phyloP scores from a whole-genome alignment of 2,329 filamentous ascomycete genomes.

The Periconia macrospinosa region DNA sequence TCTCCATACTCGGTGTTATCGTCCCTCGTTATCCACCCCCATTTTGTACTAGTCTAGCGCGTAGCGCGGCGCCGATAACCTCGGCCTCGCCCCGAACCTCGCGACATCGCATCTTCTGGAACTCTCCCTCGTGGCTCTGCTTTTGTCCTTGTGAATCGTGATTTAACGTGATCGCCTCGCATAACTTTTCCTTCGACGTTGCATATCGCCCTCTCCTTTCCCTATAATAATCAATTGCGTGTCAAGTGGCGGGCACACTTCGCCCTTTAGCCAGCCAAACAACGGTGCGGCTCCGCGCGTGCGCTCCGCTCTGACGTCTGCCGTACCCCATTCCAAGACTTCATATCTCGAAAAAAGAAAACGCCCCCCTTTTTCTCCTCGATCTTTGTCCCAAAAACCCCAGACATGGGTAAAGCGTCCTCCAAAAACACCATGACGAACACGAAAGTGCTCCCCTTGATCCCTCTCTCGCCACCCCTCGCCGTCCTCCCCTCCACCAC shows the following conservation, averaged over 20 bases:
- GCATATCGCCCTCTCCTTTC: background rate
- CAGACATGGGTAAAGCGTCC: conserved; percentile 37
- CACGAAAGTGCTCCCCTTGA: conserved; percentile 65
- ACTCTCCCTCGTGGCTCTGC: conserved; percentile 9
- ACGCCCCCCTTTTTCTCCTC: too few relatives aligned
- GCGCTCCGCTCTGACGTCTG: too few relatives aligned
- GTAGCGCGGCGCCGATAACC: conserved; percentile 5
- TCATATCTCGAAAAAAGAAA: too few relatives aligned
- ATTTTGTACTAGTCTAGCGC: conserved; percentile 19
- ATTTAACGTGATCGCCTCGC: too few relatives aligned
- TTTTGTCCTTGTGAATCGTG: conserved; percentile 7
- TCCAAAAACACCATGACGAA: conserved; percentile 29
- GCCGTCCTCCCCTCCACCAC: conserved; percentile 86
- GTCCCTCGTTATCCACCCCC: too few relatives aligned
- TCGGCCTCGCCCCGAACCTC: conserved; percentile 12
- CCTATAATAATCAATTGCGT: background rate
- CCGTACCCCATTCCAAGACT: too few relatives aligned
- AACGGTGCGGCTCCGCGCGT: too few relatives aligned
- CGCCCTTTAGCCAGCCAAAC: background rate
- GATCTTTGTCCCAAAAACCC: too few relatives aligned
- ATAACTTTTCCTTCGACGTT: too few relatives aligned
- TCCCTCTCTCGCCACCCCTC: conserved; percentile 77
- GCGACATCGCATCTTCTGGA: conserved; percentile 20
- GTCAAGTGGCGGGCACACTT: background rate
- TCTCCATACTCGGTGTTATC: too few relatives aligned